Base-by-base conservation (phyloP, 768 basidiomycete genomes). In the Suillus plorans region DNA sequence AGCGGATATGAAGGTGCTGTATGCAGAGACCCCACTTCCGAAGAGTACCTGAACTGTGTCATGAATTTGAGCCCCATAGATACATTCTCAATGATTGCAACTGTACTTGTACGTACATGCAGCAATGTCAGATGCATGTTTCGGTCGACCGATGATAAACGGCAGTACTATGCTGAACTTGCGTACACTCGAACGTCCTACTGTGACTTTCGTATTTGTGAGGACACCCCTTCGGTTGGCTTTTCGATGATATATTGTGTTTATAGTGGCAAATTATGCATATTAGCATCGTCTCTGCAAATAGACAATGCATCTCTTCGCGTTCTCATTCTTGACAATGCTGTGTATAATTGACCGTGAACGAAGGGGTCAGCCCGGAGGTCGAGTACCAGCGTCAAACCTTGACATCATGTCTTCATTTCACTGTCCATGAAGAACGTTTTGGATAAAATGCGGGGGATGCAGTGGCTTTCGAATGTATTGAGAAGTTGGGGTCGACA, bases 11-110 rank as follows among this genome's bases (percentile, higher is more conserved):
- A 22, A 62, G 44, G 0, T 52, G 6, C 8, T 71, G 62, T 76
- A 62, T 9, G 70, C 57, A 31, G 72, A 75, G 9, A 76, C 74
- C 0, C 67, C 72, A 3, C 41, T 59, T 28, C 58, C 39, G 3
- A 59, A 59, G 41, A 59, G 58, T 25, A 59, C 58, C 5, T 59
- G 41, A 59, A 20, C 10, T 59, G 18, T 5, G 3, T 3, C 6
- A 37, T n/a, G 34, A 34, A 34, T 55, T 20, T 4, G 14, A 58
- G 37, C 16, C 36, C 1, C n/a, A 14, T 56, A 3, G 39, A 20
- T 58, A 41, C 25, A 7, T 41, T 28, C 31, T 53, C 3, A 2
- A 31, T 34, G 31, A 20, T 34, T 36, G 53, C 10, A 3, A 5
- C 20, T 34, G 31, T 55, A 34, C 18, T 12, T 55, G 31, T 55